Percentiles rank a stretch among this genome's conserved stretches.
Conservation (phyloP, 1,284 basidiomycete genomes). For the Ganoderma resinaceum region DNA sequence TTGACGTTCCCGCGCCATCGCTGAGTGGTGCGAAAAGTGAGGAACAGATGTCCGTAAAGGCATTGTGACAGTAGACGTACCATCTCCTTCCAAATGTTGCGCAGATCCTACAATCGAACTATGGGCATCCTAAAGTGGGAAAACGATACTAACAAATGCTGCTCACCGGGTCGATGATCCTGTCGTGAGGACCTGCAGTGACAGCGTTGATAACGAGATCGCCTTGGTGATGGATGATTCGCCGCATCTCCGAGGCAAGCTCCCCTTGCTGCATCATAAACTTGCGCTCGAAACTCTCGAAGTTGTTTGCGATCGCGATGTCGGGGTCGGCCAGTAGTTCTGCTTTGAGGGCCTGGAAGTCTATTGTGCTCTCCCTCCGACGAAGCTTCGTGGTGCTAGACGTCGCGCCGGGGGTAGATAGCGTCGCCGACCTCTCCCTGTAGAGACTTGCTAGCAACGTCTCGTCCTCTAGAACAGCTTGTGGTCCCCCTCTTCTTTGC, state of each 20-base stretch:
- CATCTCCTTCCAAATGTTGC: conserved; percentile 42
- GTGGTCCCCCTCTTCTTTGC: conserved; percentile 18
- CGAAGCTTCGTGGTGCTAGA: conserved; percentile 1
- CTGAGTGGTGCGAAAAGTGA: conserved; percentile 23
- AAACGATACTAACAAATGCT: too few species aligned
- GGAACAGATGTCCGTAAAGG: not conserved
- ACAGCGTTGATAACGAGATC: conserved; percentile 40
- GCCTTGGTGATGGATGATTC: conserved; percentile 34
- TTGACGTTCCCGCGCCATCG: conserved; percentile 46
- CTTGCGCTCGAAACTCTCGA: conserved; percentile 40
- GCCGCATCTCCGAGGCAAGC: conserved; percentile 36
- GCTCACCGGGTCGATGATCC: conserved; percentile 39
- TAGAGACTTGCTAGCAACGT: conserved; percentile 17
- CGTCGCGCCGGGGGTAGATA: not conserved
- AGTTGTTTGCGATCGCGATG: conserved; percentile 37
- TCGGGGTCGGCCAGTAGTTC: conserved; percentile 39
- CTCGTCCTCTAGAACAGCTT: conserved; percentile 16
- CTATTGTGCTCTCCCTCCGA: conserved; percentile 15
- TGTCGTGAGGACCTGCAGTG: conserved; percentile 42
- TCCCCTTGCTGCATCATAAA: conserved; percentile 42
- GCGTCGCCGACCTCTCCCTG: not conserved
- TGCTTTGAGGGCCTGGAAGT: conserved; percentile 38
- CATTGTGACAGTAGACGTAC: conserved; percentile 21
- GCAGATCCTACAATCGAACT: conserved; percentile 31
- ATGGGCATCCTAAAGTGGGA: not conserved